These are phyloP conservation scores for Penicillium riverlandense DNA, from an alignment of 495 filamentous ascomycete species.

Conservation along the genomic window DNA sequence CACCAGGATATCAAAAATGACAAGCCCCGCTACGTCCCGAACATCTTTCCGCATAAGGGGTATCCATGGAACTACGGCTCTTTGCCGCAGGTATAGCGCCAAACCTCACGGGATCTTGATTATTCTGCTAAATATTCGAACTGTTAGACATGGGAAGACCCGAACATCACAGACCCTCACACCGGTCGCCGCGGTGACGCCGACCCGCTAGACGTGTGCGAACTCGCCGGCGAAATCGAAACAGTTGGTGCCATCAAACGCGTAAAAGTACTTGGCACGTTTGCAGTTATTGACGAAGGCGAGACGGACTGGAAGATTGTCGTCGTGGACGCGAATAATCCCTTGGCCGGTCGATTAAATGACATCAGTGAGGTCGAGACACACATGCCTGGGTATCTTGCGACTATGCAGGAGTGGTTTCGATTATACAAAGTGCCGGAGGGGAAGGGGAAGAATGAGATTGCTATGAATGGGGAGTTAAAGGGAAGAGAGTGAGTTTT, in stretches of 20 bases:
- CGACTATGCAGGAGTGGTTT: slow-evolving; percentile 93
- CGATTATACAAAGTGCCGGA: slow-evolving; percentile 74
- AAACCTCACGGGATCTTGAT: no score
- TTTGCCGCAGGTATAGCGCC: slow-evolving; percentile 66
- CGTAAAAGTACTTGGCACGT: slow-evolving; percentile 85
- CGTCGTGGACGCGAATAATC: slow-evolving; percentile 84
- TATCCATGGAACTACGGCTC: slow-evolving; percentile 95
- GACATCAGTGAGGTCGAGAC: slow-evolving; percentile 89
- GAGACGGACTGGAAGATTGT: slow-evolving; percentile 96
- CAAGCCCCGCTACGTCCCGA: slow-evolving; percentile 73
- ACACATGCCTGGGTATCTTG: slow-evolving; percentile 76
- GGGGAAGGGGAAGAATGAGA: slow-evolving; percentile 1
- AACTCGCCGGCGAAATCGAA: slow-evolving; percentile 82
- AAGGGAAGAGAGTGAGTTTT: slow-evolving; percentile 9
- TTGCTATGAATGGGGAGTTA: slow-evolving; percentile 3
- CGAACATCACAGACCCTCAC: slow-evolving; percentile 72
- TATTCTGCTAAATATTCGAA: no score
- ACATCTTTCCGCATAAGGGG: slow-evolving; percentile 95
- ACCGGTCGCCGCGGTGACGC: slow-evolving; percentile 90
- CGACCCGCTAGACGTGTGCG: slow-evolving; percentile 86
- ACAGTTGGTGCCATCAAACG: slow-evolving; percentile 79
- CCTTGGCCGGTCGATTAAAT: slow-evolving; percentile 76
- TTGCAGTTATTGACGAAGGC: slow-evolving; percentile 86
- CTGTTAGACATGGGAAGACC: slow-evolving; percentile 74
- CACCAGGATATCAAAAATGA: slow-evolving; percentile 48